Base-by-base conservation (phyloP, 768 basidiomycete genomes). In the Boletus speciosus region DNA sequence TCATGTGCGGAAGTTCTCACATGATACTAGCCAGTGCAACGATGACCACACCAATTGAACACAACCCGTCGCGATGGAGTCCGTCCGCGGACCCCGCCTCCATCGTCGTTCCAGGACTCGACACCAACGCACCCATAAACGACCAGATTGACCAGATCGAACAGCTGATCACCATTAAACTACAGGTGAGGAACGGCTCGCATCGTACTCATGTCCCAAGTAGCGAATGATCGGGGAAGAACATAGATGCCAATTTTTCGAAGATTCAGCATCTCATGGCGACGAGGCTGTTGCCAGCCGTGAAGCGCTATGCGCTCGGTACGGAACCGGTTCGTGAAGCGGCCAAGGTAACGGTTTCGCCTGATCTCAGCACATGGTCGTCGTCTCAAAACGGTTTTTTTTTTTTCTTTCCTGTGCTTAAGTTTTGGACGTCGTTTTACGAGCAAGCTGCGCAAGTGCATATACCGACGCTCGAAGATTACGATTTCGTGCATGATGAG, bases 381-480 rank as follows among this genome's bases (percentile, higher is more conserved):
- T 25, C 25, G 6, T 44, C 35, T 43, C 41, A 42, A 29, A 19
- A 9, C 37, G 14, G 21, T 36, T 31, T 15, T 19, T 21, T 27
- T 19, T 21, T 23, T 8, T 1, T 29, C 29, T 1, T 29, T 9
- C 27, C 1, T 29, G 19, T 43, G 5, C 25, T 0, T 62, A 96
- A 49, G 95, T 98, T 98, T 69, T 98, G 96, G 95, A 87, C 86
- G 5, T 88, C 90, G 0, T 98, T 99, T 77, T 98, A 94, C 66
- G 94, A 98, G 65, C 83, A 89, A 55, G 93, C 94, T 9, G 95
- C 96, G 4, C 86, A 92, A 61, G 87, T 93, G 29, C 83, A 86
- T 38, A 87, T 94, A 41, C 85, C 88, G 5, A 83, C 83, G 1
- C 84, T 78, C 34, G 90, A 84, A 14, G 86, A 90, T 52, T 78